Base-by-base conservation (phyloP, 257 asterid genomes). In the Leptodermis oblonga region DNA sequence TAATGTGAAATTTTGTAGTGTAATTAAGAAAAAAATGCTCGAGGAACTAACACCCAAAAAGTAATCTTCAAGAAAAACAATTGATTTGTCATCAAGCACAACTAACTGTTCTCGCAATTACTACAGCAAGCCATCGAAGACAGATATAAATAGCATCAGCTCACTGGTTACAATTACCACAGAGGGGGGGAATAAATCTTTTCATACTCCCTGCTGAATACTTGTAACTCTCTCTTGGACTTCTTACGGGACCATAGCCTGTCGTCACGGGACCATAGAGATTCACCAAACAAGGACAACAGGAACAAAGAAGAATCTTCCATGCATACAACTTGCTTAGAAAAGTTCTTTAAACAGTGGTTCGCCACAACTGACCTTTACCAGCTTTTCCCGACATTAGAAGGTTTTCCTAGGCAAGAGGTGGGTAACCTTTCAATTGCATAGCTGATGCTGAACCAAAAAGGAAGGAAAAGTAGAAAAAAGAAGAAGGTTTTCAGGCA, bases 1-100 rank as follows among this genome's bases (percentile, higher is more conserved):
- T 49, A 37, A 22, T 46, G 67, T 59, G 70, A 59, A 70, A 37
- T 20, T 34, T 26, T 61, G 39, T 61, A n/a, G 48, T 3, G 28
- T 34, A 62, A 11, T 36, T 12, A 18, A 65, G 37, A 31, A 6
- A n/a, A n/a, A n/a, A 36, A n/a, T 4, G 7, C 8, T 14, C 28
- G 26, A 25, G 25, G 22, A 4, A 23, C 39, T 43, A 4, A 13
- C 6, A 31, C 36, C 3, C n/a, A 67, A 67, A 67, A 33, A 8
- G 45, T 52, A 48, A 17, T 67, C 17, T 17, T 28, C 11, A 1
- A 25, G 7, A 26, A 31, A 65, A 26, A 46, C 69, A 31, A 30
- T 45, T 45, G n/a, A 65, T 28, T 46, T 4, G 42, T 26, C 70
- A 48, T 34, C 36, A 34, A 46, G n/a, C 4, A 48, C 5, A 43